phyloP scores from a whole-genome alignment of 768 basidiomycete genomes.

The Podaxis sp. region DNA sequence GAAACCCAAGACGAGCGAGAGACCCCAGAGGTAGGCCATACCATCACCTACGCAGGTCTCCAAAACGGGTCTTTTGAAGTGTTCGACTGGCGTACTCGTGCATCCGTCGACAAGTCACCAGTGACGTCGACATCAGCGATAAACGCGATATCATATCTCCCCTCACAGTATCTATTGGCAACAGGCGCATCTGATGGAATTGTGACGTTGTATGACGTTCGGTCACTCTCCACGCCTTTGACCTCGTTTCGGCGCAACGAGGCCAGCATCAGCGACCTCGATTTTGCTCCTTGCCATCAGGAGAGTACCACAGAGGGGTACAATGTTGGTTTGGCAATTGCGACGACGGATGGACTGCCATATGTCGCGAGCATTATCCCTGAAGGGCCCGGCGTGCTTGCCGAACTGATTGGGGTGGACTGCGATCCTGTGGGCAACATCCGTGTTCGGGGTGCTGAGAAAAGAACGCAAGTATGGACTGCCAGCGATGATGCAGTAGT shows the following conservation, averaged over 20 bases:
- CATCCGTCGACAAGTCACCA: constrained; percentile 12
- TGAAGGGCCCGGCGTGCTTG: constrained; percentile 27
- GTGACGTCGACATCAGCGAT: constrained; percentile 19
- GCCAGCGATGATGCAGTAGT: constrained; percentile 57
- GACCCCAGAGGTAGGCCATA: constrained; percentile 40
- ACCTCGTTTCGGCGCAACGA: constrained; percentile 41
- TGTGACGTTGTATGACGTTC: constrained; percentile 51
- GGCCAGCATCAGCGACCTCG: constrained; percentile 46
- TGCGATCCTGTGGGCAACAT: constrained; percentile 55
- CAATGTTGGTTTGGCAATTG: constrained; percentile 36
- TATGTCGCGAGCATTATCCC: constrained; percentile 36
- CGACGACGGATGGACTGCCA: constrained; percentile 57
- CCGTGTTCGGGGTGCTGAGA: neutral
- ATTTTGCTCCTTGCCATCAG: constrained; percentile 21
- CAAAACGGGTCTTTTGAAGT: constrained; percentile 49
- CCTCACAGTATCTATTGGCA: constrained; percentile 39
- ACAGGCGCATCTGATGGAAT: constrained; percentile 56
- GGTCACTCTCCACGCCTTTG: constrained; percentile 35
- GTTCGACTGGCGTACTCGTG: constrained; percentile 48
- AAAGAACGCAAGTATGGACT: constrained; percentile 41
- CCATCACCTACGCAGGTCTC: constrained; percentile 50
- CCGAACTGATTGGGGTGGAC: constrained; percentile 56
- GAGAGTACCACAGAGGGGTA: neutral
- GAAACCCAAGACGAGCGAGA: constrained; percentile 29
- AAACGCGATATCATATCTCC: constrained; percentile 42